Conservation (phyloP, 164 flowering plant genomes). For the Macadamia tetraphylla region DNA sequence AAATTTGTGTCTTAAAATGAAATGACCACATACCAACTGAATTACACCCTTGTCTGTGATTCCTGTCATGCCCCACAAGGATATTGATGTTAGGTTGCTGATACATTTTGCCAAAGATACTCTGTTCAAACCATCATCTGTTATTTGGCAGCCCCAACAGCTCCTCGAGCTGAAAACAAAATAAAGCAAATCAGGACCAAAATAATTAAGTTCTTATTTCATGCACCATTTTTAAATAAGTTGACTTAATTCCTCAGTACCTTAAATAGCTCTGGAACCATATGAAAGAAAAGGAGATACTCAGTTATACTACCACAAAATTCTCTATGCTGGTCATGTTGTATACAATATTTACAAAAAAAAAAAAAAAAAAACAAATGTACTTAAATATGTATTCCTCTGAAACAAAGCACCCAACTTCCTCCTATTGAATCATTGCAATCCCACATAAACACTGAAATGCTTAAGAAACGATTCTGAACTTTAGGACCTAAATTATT, state of each 20-base stretch:
- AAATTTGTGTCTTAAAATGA: neutral
- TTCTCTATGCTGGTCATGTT: too few relatives aligned
- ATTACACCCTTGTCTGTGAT: constrained; percentile 84
- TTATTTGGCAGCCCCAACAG: constrained; percentile 92
- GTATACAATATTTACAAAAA: too few relatives aligned
- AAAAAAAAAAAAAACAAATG: too few relatives aligned
- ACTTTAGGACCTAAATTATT: too few relatives aligned
- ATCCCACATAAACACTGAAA: too few relatives aligned
- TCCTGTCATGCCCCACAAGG: constrained; percentile 91
- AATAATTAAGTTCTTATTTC: neutral
- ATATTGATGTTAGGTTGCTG: constrained; percentile 71
- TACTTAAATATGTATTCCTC: too few relatives aligned
- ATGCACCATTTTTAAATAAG: neutral
- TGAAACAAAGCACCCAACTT: neutral
- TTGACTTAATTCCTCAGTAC: neutral
- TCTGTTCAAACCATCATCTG: constrained; percentile 71
- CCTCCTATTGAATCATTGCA: neutral
- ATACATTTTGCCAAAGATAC: constrained; percentile 76
- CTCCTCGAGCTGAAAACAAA: constrained; percentile 65
- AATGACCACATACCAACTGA: constrained; percentile 57
- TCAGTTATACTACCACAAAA: neutral
- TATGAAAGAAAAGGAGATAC: neutral
- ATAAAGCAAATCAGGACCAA: constrained; percentile 5
- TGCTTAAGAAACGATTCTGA: too few relatives aligned
- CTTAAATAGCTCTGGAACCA: neutral